Evolutionary conservation across 139 green algal species (phyloP), one percentile per base, ranked within the genome.

Genomic region (Tetratostichococcus sp.): DNA sequence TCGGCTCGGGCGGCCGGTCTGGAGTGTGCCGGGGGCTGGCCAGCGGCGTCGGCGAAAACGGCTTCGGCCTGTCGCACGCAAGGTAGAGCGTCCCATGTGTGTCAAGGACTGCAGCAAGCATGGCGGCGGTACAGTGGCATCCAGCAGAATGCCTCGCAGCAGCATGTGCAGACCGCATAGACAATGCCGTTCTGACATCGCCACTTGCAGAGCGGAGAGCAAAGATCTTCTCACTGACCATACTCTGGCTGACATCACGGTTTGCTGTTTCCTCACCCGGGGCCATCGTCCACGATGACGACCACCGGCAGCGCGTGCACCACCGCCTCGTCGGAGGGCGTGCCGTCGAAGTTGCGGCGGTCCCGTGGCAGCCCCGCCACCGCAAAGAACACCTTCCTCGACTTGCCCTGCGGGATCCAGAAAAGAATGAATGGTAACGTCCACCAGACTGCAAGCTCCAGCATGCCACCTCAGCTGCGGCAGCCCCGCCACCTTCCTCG

Each of bases 371-470:
- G 67, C 6, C 80, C 82, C 30, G 75, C 71, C 42, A 89, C 82
- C 19, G 84, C 82, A 73, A 92, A 90, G 80, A 84, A 89, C 30
- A 90, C 90, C 4, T 80, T 73, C 6, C 80, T 81, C 84, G 93
- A 88, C 77, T 90, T 75, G 67, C 88, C 87, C 0, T 82, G 81
- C 4, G 69, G 19, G 72, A n/a, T n/a, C n/a, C n/a, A n/a, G n/a
- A n/a, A n/a, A n/a, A n/a, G n/a, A n/a, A n/a, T n/a, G n/a, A n/a
- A n/a, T n/a, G n/a, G n/a, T n/a, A n/a, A n/a, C n/a, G n/a, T n/a
- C n/a, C n/a, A n/a, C n/a, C n/a, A n/a, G n/a, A n/a, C n/a, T n/a
- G n/a, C n/a, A n/a, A n/a, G n/a, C n/a, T n/a, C n/a, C n/a, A n/a
- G n/a, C n/a, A n/a, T n/a, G n/a, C n/a, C n/a, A n/a, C n/a, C n/a